Evolutionary conservation across 1,284 basidiomycete genomes (phyloP), one percentile per base, ranked within the genome.

Genomic region (Ustilago sp.): DNA sequence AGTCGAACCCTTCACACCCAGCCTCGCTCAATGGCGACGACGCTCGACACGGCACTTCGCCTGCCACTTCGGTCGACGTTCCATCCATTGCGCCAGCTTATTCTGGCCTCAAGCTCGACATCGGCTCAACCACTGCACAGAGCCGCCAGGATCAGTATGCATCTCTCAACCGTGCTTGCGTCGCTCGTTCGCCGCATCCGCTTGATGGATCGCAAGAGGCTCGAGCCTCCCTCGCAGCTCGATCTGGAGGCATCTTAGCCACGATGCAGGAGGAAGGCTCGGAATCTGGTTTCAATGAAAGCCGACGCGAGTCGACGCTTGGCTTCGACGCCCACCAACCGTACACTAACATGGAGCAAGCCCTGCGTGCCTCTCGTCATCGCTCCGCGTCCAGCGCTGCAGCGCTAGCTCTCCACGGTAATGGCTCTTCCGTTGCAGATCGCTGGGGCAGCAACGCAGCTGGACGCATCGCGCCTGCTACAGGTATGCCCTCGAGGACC

Each of bases 371-470:
- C 8, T 73, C 70, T 23, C 74, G 68, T 12, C 70, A 79, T 31
- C 71, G 78, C 12, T 81, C 78, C 12, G 63, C 77, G 8, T 82
- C 80, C 19, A 82, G 80, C 41, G 80, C 80, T 3, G 79, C 80
- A 6, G 76, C 79, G 2, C 67, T 81, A 3, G 72, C 75, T 4
- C 67, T 74, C 12, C 76, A 77, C 47, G 56, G 67, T 35, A 62
- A 66, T n/a, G 43, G 57, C 8, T 59, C 58, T 13, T 54, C 70
- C 6, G 60, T 74, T 17, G 64, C 52, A 2, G 75, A 69, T 36
- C 63, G 69, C 13, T 73, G 69, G 74, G 52, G 66, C 12, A 73
- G 60, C 65, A 70, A 68, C 23, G 64, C 63, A 8, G 52, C 71
- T 12, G 63, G 64, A 31, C 59, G 77, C 9, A 66, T 66, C 41